Base-by-base conservation (phyloP, 176 grass and related monocot species). In the Ensete glaucum region DNA sequence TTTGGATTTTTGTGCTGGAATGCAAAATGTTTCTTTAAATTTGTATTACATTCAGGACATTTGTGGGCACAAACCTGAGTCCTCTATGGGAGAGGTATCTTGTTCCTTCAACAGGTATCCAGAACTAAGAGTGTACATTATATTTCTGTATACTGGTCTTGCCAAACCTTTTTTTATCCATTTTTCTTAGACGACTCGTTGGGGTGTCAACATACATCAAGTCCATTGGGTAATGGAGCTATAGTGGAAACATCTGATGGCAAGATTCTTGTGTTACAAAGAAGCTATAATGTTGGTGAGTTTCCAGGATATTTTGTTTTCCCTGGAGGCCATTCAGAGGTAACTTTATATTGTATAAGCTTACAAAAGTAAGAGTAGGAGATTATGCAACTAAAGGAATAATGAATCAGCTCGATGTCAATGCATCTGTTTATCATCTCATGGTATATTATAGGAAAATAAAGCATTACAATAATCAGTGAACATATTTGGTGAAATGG, bases 61-160 rank as follows among this genome's bases (percentile, higher is more conserved):
- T 93, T 87, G 84, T 93, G 67, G 94, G 90, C 83, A 93, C 94
- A 84, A 98, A 93, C 75, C 82, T 98, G 56, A 98, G 87, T 91
- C 90, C 90, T 62, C 71, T 62, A 27, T 98, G 94, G 90, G 80
- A 91, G 67, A 91, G 85, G 0, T 93, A 93, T 93, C 82, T 93
- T 57, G 67, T 91, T 68, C 63, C 84, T n/a, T 90, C 82, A 50
- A 50, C 88, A 83, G 94, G 94, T 98, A 91, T 58, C 10, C 29
- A 27, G 48, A 52, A 53, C 22, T 25, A 62, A 21, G 15, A 27
- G 2, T 25, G 22, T 62, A 43, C 8, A 2, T 24, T 2, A 72
- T 60, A 43, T 62, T 25, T 11, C 14, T 51, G 20, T 64, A 43
- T 43, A 43, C 34, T 43, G 34, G 34, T 43, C 34, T 43, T 43